phyloP scores from a whole-genome alignment of 257 asterid genomes.

The Striga asiatica region DNA sequence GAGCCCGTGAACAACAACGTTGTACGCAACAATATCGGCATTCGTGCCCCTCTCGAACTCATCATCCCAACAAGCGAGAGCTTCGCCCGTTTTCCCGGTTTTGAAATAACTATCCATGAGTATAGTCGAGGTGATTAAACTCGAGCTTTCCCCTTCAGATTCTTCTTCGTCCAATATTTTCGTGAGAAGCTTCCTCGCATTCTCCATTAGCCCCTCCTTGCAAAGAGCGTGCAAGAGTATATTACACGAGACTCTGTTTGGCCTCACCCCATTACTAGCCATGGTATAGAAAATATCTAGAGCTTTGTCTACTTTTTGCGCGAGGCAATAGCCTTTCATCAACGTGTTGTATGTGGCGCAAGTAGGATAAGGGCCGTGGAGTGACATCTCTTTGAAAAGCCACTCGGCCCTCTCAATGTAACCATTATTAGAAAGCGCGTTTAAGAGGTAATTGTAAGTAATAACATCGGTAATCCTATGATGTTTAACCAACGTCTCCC shows the following conservation, averaged over 20 bases:
- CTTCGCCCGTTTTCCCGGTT: constrained; percentile 43
- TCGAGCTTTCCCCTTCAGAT: constrained; percentile 23
- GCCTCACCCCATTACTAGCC: constrained; percentile 42
- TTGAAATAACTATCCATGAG: constrained; percentile 72
- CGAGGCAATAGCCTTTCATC: constrained; percentile 59
- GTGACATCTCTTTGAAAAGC: constrained; percentile 51
- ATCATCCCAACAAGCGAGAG: constrained; percentile 45
- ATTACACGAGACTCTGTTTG: constrained; percentile 67
- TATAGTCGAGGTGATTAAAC: constrained; percentile 58
- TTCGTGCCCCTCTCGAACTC: constrained; percentile 24
- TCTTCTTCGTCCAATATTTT: constrained; percentile 35
- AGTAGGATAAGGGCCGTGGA: constrained; percentile 59
- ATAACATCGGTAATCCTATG: constrained; percentile 44
- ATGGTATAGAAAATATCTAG: constrained; percentile 49
- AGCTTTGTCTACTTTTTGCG: constrained; percentile 48
- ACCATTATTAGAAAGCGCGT: constrained; percentile 62
- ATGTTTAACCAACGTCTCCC: constrained; percentile 44
- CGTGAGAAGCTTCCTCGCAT: constrained; percentile 44
- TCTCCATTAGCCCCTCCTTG: constrained; percentile 47
- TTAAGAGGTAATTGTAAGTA: constrained; percentile 62
- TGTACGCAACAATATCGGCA: constrained; percentile 61
- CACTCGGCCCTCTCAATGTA: constrained; percentile 56
- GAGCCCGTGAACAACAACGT: constrained; percentile 59
- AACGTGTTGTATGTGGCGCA: constrained; percentile 79
- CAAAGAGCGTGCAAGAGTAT: constrained; percentile 75